Conservation (phyloP, 768 basidiomycete species). For the Leucocoprinus birnbaumii region DNA sequence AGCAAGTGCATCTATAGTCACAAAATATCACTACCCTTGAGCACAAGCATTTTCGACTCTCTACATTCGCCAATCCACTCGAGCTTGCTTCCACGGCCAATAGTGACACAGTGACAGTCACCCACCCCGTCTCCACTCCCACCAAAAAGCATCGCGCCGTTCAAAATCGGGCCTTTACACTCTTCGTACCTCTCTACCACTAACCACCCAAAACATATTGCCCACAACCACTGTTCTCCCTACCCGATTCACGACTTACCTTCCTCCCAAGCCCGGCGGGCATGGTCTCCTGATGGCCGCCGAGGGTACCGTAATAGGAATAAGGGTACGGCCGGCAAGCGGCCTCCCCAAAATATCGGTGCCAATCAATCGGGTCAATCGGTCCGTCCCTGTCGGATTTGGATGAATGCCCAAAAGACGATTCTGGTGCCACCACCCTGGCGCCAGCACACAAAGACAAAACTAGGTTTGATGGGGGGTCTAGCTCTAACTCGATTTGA, state of each 20-base stretch:
- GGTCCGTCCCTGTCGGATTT: slow-evolving; percentile 9
- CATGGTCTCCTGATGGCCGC: neutral
- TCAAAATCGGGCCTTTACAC: slow-evolving; percentile 3
- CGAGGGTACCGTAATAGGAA: slow-evolving; percentile 2
- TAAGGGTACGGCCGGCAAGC: neutral
- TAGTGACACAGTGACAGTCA: slow-evolving; percentile 12
- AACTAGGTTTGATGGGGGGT: too few relatives aligned
- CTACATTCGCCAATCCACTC: neutral
- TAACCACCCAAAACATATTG: slow-evolving; percentile 3
- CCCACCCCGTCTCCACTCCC: neutral
- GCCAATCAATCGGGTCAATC: slow-evolving; percentile 4
- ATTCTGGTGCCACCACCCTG: slow-evolving; percentile 3
- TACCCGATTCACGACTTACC: neutral
- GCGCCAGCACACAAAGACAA: neutral
- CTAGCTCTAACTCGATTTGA: too few relatives aligned
- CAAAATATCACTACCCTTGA: too few relatives aligned
- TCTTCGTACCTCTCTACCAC: neutral
- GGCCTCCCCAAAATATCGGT: neutral
- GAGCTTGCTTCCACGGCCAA: neutral
- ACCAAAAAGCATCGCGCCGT: neutral
- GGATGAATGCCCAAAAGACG: neutral
- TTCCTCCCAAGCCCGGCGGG: neutral
- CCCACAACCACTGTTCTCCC: neutral
- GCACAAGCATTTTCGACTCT: too few relatives aligned
- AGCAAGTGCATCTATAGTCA: too few relatives aligned